Conservation (phyloP, 2,329 filamentous ascomycete genomes). For the Apiospora kogelbergensis region DNA sequence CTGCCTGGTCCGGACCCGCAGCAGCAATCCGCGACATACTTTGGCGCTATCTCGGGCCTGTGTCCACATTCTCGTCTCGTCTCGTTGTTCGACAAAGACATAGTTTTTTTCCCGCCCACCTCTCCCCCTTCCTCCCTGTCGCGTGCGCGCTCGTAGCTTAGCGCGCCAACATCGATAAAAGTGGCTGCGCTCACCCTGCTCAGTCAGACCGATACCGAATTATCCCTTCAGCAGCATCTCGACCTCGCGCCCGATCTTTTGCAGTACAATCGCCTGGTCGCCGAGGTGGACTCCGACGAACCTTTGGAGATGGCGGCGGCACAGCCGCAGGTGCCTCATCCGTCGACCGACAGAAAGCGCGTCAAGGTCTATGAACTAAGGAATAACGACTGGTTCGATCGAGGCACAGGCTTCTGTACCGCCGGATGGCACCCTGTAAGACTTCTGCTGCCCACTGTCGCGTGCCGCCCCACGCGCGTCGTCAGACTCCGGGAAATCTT, state of each 20-base stretch:
- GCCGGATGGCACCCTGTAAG: constrained; percentile 74
- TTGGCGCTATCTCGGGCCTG: constrained; percentile 8
- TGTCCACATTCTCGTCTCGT: constrained; percentile 9
- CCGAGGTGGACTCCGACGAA: constrained; percentile 54
- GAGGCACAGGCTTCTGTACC: constrained; percentile 93
- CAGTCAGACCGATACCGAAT: constrained; percentile 53
- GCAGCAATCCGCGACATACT: constrained; percentile 10
- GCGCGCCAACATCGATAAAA: constrained; percentile 37
- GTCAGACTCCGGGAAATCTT: neutral
- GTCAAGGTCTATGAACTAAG: constrained; percentile 99
- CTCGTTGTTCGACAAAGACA: constrained; percentile 8
- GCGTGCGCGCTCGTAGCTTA: constrained; percentile 32
- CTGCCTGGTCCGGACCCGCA: constrained; percentile 8
- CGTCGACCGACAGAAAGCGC: constrained; percentile 67
- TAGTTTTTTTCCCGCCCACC: constrained; percentile 2
- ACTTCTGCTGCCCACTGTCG: constrained; percentile 18
- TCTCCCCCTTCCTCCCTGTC: constrained; percentile 16
- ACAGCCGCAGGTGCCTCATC: constrained; percentile 64
- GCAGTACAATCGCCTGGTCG: constrained; percentile 47
- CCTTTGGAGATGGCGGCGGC: constrained; percentile 66
- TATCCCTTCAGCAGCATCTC: constrained; percentile 61
- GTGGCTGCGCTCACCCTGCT: constrained; percentile 59
- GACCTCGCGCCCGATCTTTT: constrained; percentile 55
- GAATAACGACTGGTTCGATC: constrained; percentile 99
- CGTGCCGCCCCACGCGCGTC: constrained; percentile 10